phyloP scores from a whole-genome alignment of 257 asterid species.

The Cordia subcordata region DNA sequence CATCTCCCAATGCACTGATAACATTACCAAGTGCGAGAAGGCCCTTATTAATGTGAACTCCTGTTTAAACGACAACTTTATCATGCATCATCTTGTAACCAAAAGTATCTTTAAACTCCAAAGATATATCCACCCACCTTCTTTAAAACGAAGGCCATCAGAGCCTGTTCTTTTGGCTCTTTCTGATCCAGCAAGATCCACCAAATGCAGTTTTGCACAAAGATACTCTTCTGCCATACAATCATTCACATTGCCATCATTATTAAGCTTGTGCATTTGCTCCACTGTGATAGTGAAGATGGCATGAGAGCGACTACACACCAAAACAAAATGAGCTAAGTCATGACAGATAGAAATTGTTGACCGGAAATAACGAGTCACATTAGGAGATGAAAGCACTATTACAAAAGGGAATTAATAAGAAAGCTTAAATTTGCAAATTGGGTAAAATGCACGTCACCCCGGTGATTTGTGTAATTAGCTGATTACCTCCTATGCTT shows the following conservation, averaged over 20 bases:
- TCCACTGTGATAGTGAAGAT: conserved; percentile 98
- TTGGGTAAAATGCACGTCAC: too few species aligned
- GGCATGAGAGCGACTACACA: conserved; percentile 97
- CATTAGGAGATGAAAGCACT: not conserved
- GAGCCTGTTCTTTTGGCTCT: conserved; percentile 99
- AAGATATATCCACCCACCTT: conserved; percentile 44
- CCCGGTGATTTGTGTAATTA: too few species aligned
- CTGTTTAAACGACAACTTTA: conserved; percentile 33
- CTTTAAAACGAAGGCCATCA: conserved; percentile 96
- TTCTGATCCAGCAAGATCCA: conserved; percentile 99
- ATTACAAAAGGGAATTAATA: not conserved
- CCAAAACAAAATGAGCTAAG: conserved; percentile 7
- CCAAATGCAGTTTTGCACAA: conserved; percentile 97
- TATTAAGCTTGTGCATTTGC: conserved; percentile 76
- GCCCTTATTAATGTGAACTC: conserved; percentile 98
- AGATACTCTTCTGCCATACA: conserved; percentile 87
- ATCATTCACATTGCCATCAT: conserved; percentile 49
- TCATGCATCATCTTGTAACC: conserved; percentile 10
- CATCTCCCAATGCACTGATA: conserved; percentile 99
- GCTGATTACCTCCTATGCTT: too few species aligned
- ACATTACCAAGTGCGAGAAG: conserved; percentile 98
- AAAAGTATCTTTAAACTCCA: not conserved
- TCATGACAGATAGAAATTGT: not conserved
- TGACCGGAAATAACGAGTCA: not conserved
- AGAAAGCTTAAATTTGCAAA: too few species aligned